Evolutionary conservation across 2,329 filamentous ascomycete species (phyloP).

Genomic region (Fusarium globosum): DNA sequence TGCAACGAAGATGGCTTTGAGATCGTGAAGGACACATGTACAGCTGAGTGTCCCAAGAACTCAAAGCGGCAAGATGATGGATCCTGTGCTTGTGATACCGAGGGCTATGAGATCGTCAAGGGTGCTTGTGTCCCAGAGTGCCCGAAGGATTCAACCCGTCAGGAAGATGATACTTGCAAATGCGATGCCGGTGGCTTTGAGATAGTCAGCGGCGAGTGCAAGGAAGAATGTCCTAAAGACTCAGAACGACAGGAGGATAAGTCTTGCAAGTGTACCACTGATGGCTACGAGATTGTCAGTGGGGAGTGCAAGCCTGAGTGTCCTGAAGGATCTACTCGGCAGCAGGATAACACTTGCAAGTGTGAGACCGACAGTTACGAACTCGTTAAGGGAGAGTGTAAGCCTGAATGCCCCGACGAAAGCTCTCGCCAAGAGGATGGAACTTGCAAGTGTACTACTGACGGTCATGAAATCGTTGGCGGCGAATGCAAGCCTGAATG

Average conservation of each 20-base stretch:
- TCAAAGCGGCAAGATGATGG: background rate
- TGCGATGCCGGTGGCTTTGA: background rate
- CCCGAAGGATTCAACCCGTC: background rate
- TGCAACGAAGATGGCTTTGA: background rate
- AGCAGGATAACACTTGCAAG: background rate
- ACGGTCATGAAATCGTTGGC: background rate
- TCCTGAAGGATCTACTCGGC: background rate
- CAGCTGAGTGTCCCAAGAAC: background rate
- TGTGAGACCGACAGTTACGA: accelerated
- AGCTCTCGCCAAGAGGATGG: background rate
- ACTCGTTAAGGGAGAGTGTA: background rate
- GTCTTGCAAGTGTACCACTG: background rate
- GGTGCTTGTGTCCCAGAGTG: background rate
- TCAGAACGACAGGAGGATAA: background rate
- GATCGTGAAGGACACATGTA: background rate
- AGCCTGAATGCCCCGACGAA: accelerated
- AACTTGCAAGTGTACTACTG: background rate
- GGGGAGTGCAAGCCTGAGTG: background rate
- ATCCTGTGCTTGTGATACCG: accelerated
- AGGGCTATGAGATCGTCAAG: background rate
- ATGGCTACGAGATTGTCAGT: background rate
- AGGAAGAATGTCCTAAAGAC: background rate
- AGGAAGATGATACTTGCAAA: background rate
- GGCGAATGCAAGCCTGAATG: background rate
- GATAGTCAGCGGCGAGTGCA: background rate